Evolutionary conservation across 345 rosid genomes (phyloP).

Genomic region (Alliaria petiolata): DNA sequence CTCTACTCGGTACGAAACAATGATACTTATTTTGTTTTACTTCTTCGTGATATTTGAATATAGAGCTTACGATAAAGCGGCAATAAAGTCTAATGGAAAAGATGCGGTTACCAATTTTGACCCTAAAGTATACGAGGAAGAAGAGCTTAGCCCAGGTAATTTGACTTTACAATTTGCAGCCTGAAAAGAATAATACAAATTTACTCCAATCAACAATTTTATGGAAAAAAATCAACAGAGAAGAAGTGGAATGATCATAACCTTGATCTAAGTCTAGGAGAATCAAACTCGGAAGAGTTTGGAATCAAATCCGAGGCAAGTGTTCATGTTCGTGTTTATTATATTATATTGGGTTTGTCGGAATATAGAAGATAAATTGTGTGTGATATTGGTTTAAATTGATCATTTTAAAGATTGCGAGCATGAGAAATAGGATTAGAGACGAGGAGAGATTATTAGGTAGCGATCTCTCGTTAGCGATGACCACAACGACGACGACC

Average conservation of each 20-base stretch:
- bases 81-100: conserved; percentile 89
- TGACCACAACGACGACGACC: conserved; percentile 11
- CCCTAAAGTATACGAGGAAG: conserved; percentile 67
- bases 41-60: background rate
- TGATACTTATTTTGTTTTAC: background rate
- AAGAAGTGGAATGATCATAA: conserved; percentile 39
- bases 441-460: conserved; percentile 45
- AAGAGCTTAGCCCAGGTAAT: conserved; percentile 51
- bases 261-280: conserved; percentile 86
- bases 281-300: conserved; percentile 29
- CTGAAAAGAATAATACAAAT: background rate
- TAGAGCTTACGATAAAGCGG: conserved; percentile 89
- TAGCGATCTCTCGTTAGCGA: conserved; percentile 56
- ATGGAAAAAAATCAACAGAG: background rate
- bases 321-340: background rate
- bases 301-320: conserved; percentile 5
- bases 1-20: background rate
- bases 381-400: background rate
- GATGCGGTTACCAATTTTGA: conserved; percentile 95
- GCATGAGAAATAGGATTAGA: conserved; percentile 43
- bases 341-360: background rate
- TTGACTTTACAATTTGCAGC: background rate
- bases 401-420: conserved; percentile 25
- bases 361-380: background rate
- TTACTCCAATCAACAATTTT: background rate